Conservation (phyloP, 495 filamentous ascomycete species). For the Xylaria castorea region DNA sequence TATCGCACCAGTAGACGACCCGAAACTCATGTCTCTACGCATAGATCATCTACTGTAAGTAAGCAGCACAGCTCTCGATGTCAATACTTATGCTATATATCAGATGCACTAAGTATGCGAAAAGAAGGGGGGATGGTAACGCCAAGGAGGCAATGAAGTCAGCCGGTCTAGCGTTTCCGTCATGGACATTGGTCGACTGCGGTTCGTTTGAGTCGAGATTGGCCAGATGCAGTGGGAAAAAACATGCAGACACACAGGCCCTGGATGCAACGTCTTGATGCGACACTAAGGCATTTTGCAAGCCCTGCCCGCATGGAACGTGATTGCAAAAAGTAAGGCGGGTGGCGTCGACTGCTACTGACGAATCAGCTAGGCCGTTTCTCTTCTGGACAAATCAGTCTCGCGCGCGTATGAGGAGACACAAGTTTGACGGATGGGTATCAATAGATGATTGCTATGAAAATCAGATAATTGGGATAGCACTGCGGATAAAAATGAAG, state of each 20-base stretch:
- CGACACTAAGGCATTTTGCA: slow-evolving; percentile 19
- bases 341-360: slow-evolving; percentile 36
- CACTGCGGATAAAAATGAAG: background rate
- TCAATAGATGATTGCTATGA: background rate
- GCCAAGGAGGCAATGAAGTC: slow-evolving; percentile 19
- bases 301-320: slow-evolving; percentile 17
- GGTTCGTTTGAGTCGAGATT: slow-evolving; percentile 20
- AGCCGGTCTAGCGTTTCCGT: slow-evolving; percentile 27
- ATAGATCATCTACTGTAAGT: slow-evolving; percentile 3
- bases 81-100: slow-evolving; percentile 1
- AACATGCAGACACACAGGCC: slow-evolving; percentile 29
- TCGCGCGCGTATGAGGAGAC: background rate
- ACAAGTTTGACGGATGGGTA: background rate
- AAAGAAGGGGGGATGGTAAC: background rate
- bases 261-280: slow-evolving; percentile 18
- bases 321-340: slow-evolving; percentile 42
- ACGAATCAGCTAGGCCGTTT: slow-evolving; percentile 34
- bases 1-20: slow-evolving; percentile 13
- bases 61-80: background rate
- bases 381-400: background rate
- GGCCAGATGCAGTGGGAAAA: slow-evolving; percentile 23
- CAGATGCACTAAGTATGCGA: background rate
- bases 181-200: slow-evolving; percentile 12
- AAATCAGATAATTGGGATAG: slow-evolving; percentile 1
- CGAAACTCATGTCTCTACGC: background rate